Evolutionary conservation across 2,329 filamentous ascomycete species (phyloP).

Genomic region (Aspergillus sp.): DNA sequence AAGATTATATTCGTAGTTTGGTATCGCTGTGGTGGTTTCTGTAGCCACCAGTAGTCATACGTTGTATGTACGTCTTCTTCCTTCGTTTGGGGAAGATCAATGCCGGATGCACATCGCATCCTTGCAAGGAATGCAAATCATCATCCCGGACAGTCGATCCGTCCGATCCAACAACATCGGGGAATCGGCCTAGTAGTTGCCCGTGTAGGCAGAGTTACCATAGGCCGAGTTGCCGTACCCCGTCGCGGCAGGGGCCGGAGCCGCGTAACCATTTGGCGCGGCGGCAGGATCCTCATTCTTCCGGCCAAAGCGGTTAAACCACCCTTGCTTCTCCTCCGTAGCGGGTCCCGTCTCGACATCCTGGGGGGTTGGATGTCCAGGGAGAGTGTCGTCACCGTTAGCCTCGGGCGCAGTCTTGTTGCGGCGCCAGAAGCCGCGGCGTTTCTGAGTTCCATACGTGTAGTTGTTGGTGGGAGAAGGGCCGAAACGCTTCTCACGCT

Average conservation of each 20-base stretch:
- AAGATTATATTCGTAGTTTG: neutral
- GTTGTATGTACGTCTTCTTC: neutral
- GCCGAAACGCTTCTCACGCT: constrained; percentile 71
- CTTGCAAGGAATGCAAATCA: neutral
- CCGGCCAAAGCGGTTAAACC: constrained; percentile 3
- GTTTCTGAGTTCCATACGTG: constrained; percentile 55
- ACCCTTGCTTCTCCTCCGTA: constrained; percentile 10
- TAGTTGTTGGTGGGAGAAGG: constrained; percentile 67
- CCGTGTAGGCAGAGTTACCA: constrained; percentile 7
- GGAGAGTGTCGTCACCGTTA: constrained; percentile 35
- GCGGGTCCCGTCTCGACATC: constrained; percentile 36
- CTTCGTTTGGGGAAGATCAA: neutral
- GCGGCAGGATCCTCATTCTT: neutral
- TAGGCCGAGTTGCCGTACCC: neutral
- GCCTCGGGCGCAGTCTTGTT: constrained; percentile 45
- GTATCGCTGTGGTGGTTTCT: neutral
- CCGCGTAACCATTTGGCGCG: neutral
- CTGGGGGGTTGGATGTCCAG: constrained; percentile 38
- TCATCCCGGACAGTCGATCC: neutral
- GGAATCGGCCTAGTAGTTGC: neutral
- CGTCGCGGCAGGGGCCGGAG: neutral
- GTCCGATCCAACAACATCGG: too few relatives aligned
- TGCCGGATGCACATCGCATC: neutral
- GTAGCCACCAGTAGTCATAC: neutral
- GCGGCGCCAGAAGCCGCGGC: constrained; percentile 41